Percentiles rank a stretch among this genome's conserved stretches.
These are phyloP conservation scores for Lyophyllum decastes DNA, from an alignment of 768 basidiomycete genomes.

Conservation along the genomic window DNA sequence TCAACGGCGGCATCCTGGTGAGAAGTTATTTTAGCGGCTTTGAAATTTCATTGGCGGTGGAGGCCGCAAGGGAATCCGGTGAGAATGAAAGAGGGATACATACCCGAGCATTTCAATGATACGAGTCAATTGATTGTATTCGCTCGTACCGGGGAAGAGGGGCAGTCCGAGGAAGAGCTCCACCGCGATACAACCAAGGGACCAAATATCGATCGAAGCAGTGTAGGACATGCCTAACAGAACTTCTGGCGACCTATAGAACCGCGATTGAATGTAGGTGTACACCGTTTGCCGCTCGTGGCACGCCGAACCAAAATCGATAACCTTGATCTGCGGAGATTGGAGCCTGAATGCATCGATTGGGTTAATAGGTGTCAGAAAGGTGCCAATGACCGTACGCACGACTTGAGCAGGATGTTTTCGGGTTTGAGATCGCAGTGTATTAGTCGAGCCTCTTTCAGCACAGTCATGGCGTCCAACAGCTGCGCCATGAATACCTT, in stretches of 20 bases:
- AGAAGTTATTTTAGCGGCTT: constrained; percentile 7
- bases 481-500: constrained; percentile 98
- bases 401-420: constrained; percentile 97
- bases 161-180: constrained; percentile 97
- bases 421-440: constrained; percentile 99
- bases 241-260: constrained; percentile 98
- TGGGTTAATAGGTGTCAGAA: not conserved
- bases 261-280: constrained; percentile 98
- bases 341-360: constrained; percentile 61
- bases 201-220: constrained; percentile 99
- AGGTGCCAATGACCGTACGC: constrained; percentile 19
- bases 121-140: constrained; percentile 96
- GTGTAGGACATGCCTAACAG: constrained; percentile 93
- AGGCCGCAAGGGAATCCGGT: not conserved
- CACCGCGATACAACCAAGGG: constrained; percentile 96
- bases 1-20: constrained; percentile 79
- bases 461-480: constrained; percentile 85
- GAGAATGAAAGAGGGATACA: constrained; percentile 29
- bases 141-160: constrained; percentile 97
- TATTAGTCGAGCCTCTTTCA: constrained; percentile 95
- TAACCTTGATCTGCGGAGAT: constrained; percentile 98
- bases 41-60: not conserved
- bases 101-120: constrained; percentile 99
- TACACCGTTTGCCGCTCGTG: constrained; percentile 99
- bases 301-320: constrained; percentile 98